Evolutionary conservation across 306 rosid species (phyloP), one percentile per base, ranked within the genome.

Genomic region (Luffa acutangula): DNA sequence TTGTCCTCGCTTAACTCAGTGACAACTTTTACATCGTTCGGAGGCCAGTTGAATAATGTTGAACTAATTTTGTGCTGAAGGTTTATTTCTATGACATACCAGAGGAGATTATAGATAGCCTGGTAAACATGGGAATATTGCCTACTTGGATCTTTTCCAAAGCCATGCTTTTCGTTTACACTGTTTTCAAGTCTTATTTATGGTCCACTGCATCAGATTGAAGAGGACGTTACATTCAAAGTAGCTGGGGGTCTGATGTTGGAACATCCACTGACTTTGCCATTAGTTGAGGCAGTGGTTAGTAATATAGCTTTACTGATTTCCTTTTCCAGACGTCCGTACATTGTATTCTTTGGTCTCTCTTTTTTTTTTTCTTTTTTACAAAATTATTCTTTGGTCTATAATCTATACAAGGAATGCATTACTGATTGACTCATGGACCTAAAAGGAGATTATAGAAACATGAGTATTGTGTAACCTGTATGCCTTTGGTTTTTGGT

Each of bases 221-320:
- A 92, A 39, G 97, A 95, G 60, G 96, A 86, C 66, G 39, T 88
- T 66, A 87, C 98, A 11, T 87, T 88, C 87, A 85, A 89, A 20
- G 97, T 90, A 76, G 97, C 93, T 9, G 96, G 97, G 45, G 98
- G 98, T 82, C 85, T 95, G 89, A 92, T 91, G 89, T 92, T 93
- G 82, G 97, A 95, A 86, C 93, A 95, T 90, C 98, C 98, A 41
- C 60, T 95, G 83, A 93, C 90, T 42, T 83, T 79, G 66, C 97
- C 97, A 37, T 91, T 91, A 81, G 97, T 91, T 41, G 97, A 95
- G 80, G 89, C 96, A 6, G 97, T 92, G 91, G 98, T 95, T 81
- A 88, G 93, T 65, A 25, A 42, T 18, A 52, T 59, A 20, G 43
- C n/a, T 43, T 12, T 45, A 41, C 76, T 70, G 36, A 31, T 75